These are phyloP conservation scores for Castanea sativa DNA, from an alignment of 306 rosid genomes.

Conservation along the genomic window DNA sequence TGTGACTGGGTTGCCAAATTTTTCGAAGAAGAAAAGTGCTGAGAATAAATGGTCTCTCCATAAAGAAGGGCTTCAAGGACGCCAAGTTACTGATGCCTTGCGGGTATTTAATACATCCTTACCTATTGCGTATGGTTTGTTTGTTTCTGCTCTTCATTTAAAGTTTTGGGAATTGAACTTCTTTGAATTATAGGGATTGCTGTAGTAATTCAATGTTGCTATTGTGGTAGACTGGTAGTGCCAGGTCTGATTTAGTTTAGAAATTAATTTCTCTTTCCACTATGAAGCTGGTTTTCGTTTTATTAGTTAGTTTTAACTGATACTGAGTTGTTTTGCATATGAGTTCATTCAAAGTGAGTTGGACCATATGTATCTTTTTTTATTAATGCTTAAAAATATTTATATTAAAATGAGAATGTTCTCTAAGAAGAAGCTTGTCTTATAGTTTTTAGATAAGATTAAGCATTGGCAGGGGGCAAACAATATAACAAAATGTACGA, in stretches of 20 bases:
- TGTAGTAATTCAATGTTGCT: neutral
- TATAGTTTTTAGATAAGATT: neutral
- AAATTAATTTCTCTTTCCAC: neutral
- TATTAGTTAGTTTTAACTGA: neutral
- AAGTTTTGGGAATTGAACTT: neutral
- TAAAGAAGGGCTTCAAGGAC: constrained; percentile 83
- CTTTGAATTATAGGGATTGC: neutral
- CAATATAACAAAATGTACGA: neutral
- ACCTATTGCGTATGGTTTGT: neutral
- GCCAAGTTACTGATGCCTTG: constrained; percentile 66
- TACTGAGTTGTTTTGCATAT: neutral
- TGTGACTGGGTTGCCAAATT: constrained; percentile 77
- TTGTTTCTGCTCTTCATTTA: neutral
- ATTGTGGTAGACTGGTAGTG: neutral
- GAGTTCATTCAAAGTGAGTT: neutral
- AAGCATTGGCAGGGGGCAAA: neutral
- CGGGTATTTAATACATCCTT: constrained; percentile 52
- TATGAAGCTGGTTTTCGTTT: neutral
- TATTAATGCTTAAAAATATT: neutral
- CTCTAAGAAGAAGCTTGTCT: neutral
- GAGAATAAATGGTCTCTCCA: constrained; percentile 85
- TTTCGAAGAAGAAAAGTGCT: constrained; percentile 81
- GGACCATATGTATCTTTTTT: neutral
- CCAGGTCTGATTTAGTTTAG: neutral
- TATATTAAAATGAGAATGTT: neutral